Percentiles rank a stretch among this genome's conserved stretches.
phyloP scores from a whole-genome alignment of 495 filamentous ascomycete species.

The Saxispiralis lemnorum region DNA sequence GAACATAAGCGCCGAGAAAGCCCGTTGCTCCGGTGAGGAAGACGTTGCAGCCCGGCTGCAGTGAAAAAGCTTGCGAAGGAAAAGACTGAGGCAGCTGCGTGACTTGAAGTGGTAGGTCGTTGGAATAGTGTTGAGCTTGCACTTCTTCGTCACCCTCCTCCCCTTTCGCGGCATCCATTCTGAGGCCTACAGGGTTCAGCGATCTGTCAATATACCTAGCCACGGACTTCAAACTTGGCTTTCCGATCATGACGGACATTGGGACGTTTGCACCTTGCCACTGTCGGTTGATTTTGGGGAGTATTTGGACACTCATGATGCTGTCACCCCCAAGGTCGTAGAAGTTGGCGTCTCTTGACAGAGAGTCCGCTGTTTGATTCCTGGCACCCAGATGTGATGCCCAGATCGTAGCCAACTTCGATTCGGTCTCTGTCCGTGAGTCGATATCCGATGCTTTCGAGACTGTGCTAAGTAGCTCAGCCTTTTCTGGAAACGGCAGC shows the following conservation, averaged over 20 bases:
- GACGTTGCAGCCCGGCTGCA: constrained; percentile 33
- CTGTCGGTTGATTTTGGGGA: constrained; percentile 49
- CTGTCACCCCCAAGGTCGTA: constrained; percentile 81
- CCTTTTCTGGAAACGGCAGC: constrained; percentile 75
- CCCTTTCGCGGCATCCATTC: constrained; percentile 14
- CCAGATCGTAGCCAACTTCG: constrained; percentile 53
- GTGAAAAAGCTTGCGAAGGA: constrained; percentile 35
- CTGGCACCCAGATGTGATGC: constrained; percentile 29
- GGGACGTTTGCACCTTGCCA: constrained; percentile 47
- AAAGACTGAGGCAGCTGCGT: constrained; percentile 4
- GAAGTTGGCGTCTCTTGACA: constrained; percentile 54
- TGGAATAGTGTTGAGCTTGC: constrained; percentile 15
- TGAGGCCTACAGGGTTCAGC: constrained; percentile 25
- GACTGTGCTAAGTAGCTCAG: constrained; percentile 35
- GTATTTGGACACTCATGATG: constrained; percentile 72
- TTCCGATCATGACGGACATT: constrained; percentile 55
- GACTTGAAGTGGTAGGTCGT: constrained; percentile 15
- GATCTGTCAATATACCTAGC: constrained; percentile 56
- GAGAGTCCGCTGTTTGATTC: constrained; percentile 31
- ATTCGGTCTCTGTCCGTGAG: constrained; percentile 44
- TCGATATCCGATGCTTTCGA: constrained; percentile 19
- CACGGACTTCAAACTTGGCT: constrained; percentile 54
- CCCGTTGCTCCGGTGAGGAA: constrained; percentile 86
- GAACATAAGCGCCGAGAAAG: constrained; percentile 70
- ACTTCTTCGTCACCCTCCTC: constrained; percentile 14